phyloP scores from a whole-genome alignment of 2,329 filamentous ascomycete species.

The Rhexocercosporidium sp. region DNA sequence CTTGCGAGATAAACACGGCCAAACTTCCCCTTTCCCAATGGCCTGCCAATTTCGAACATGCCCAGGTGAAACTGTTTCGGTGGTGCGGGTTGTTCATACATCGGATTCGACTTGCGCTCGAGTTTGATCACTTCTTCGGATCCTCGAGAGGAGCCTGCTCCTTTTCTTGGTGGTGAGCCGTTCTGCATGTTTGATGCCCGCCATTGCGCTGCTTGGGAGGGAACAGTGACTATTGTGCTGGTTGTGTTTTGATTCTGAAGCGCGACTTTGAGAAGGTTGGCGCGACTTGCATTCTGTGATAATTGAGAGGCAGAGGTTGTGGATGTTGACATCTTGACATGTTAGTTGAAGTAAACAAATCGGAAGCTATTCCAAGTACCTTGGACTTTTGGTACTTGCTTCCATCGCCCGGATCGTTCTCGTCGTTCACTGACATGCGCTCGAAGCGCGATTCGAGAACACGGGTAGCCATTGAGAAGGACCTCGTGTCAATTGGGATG shows the following conservation, averaged over 20 bases:
- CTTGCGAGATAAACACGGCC: conserved; percentile 75
- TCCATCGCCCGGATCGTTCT: conserved; percentile 70
- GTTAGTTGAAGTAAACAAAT: conserved; percentile 44
- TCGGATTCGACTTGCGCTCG: conserved; percentile 56
- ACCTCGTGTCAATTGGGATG: background rate
- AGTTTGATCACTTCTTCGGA: conserved; percentile 56
- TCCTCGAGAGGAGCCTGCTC: conserved; percentile 45
- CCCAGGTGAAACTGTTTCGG: conserved; percentile 73
- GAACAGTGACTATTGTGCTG: conserved; percentile 69
- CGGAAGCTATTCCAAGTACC: conserved; percentile 53
- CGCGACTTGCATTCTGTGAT: conserved; percentile 63
- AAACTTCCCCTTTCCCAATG: conserved; percentile 76
- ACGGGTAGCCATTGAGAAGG: conserved; percentile 68
- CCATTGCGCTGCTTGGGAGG: conserved; percentile 68
- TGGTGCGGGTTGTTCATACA: conserved; percentile 61
- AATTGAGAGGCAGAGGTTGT: conserved; percentile 43
- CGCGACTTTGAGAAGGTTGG: conserved; percentile 85
- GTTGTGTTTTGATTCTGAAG: conserved; percentile 79
- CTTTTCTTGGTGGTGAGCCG: conserved; percentile 59
- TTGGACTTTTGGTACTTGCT: conserved; percentile 75
- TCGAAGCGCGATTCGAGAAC: conserved; percentile 87
- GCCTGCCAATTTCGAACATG: conserved; percentile 79
- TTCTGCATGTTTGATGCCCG: conserved; percentile 49
- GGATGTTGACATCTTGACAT: conserved; percentile 37
- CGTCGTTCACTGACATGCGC: conserved; percentile 86